Conservation (phyloP, 1,284 basidiomycete species). For the Ustilago esculenta region DNA sequence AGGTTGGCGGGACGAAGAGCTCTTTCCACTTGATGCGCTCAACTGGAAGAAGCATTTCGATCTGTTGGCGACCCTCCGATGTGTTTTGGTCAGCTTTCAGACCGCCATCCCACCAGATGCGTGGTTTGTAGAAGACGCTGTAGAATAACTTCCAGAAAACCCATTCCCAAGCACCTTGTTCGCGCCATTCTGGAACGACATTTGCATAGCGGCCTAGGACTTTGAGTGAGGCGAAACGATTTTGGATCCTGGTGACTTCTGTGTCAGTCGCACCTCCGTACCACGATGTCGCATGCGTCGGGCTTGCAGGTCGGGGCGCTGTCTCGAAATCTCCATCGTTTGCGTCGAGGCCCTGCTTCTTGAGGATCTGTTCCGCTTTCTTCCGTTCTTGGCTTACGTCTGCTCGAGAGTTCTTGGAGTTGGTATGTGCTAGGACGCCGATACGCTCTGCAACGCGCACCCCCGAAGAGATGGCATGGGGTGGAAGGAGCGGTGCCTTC, state of each 20-base stretch:
- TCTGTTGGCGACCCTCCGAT: conserved; percentile 33
- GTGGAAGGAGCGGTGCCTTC: conserved; percentile 31
- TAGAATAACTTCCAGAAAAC: conserved; percentile 52
- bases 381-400: background rate
- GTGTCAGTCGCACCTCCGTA: conserved; percentile 48
- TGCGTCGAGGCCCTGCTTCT: conserved; percentile 10
- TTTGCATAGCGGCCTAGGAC: conserved; percentile 66
- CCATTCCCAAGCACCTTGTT: conserved; percentile 69
- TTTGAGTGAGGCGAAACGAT: conserved; percentile 61
- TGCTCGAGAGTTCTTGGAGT: conserved; percentile 4
- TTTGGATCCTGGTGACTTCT: conserved; percentile 67
- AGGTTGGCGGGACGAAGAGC: conserved; percentile 22
- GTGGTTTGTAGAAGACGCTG: conserved; percentile 41
- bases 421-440: conserved; percentile 27
- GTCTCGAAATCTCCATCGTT: conserved; percentile 3
- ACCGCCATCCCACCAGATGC: conserved; percentile 62
- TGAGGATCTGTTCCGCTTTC: conserved; percentile 14
- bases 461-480: conserved; percentile 34
- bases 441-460: conserved; percentile 36
- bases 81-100: conserved; percentile 53
- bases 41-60: conserved; percentile 49
- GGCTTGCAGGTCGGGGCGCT: conserved; percentile 1
- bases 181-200: conserved; percentile 70
- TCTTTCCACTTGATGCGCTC: conserved; percentile 43
- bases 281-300: conserved; percentile 32